Base-by-base conservation (phyloP, 73 alveolate genomes). In the Effrenium voratum region DNA sequence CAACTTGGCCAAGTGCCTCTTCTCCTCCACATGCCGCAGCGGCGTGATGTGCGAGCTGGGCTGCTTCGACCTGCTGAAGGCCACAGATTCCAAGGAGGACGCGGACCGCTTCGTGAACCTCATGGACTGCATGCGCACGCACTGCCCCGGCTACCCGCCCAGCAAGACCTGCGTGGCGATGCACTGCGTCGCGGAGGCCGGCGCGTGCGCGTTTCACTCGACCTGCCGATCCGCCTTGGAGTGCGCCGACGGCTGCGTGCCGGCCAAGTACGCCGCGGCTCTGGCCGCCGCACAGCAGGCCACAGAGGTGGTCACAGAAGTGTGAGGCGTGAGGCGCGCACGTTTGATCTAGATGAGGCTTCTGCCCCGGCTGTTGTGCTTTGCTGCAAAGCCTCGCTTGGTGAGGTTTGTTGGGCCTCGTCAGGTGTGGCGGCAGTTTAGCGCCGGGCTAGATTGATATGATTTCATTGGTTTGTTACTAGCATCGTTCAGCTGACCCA, bases 31-130 rank as follows among this genome's bases (percentile, higher is more conserved):
- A 34, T 86, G 94, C 82, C 94, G 94, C 66, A 41, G 40, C 40
- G 94, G 94, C 45, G 82, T 86, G 60, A 86, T 86, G 94, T 59
- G 94, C 45, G 94, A 86, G 83, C n/a, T 63, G 82, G 43, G 59
- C 32, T 86, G 94, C 82, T 57, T 82, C 15, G 82, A 86, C 82
- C 66, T 63, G 55, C 94, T 86, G 79, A 81, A 80, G 63, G 57
- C 52, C 82, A 85, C 94, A 60, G 94, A 57, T 8, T 52, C 19
- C 10, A 52, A 52, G 66, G 66, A 55, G 94, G 94, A 85, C 6
- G 94, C 83, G 0, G 83, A 40, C 82, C 94, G 41, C 82, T 86
- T 86, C 60, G 44, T 81, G 2, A 28, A 40, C 3, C 41, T 85
- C 82, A 85, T 85, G 94, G 94, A 85, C 82, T 85, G 94, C 94